Evolutionary conservation across 352 stramenopile genomes (phyloP), one percentile per base, ranked within the genome.

Genomic region (Stramenopiles sp.): DNA sequence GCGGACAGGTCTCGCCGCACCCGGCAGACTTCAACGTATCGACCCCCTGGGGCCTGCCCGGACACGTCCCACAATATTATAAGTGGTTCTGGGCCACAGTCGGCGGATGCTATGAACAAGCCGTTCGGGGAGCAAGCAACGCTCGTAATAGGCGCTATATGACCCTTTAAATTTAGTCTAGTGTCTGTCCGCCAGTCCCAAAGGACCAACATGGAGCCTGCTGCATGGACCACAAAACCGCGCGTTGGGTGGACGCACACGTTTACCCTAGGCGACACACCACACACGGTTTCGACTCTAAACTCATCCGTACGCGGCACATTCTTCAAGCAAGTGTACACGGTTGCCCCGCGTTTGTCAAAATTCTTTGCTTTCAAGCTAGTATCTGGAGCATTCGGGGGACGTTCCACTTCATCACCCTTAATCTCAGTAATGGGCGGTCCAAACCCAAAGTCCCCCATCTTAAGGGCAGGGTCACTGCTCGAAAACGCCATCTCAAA

Each of bases 21-120:
- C 12, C 43, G 43, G 25, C 25, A 63, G 12, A 25, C 43, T 63
- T 63, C 43, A 18, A 12, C 25, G 25, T 63, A 63, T 63, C 25
- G 43, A 12, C 43, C 43, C 12, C 43, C 43, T 63, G 43, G 43
- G 43, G 12, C 43, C 12, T 63, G 12, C 25, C 43, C 43, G 25
- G 43, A 63, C 25, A 63, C 25, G 43, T 63, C 43, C 43, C 43
- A 63, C 25, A 63, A 63, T 63, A 63, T 63, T 18, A 63, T 63
- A 18, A 18, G 43, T 63, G 43, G 43, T 25, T 63, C 43, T 12
- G 43, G 43, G 12, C 43, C 43, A 25, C 43, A 63, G 25, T 63
- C 43, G 12, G 43, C 43, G 25, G 12, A 18, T 63, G 43, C 43
- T 63, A 63, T 63, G 25, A 63, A 63, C 25, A 63, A 63, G 25